phyloP scores from a whole-genome alignment of 139 green algal species.

The Astrephomene gubernaculifera region DNA sequence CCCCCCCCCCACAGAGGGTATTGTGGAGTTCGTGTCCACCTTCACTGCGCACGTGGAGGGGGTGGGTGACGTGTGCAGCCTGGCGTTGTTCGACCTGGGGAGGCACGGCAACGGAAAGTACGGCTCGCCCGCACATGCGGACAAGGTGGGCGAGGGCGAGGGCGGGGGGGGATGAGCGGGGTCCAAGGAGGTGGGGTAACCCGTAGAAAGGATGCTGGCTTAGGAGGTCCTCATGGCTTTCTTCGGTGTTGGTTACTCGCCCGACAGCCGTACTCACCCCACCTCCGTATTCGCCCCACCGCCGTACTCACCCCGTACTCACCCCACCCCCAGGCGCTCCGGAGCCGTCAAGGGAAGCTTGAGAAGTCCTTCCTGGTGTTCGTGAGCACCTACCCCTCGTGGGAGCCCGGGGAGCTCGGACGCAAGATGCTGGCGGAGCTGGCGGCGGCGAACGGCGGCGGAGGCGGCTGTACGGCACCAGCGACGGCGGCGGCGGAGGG shows the following conservation, averaged over 20 bases:
- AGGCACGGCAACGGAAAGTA: slow-evolving; percentile 90
- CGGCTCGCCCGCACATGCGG: slow-evolving; percentile 57
- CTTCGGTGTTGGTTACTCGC: no score
- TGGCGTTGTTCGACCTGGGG: slow-evolving; percentile 87
- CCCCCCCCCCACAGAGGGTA: slow-evolving; percentile 56
- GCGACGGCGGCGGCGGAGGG: neutral
- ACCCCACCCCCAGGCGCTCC: slow-evolving; percentile 4
- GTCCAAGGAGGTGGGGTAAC: no score
- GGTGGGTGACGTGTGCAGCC: slow-evolving; percentile 91
- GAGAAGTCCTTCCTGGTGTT: slow-evolving; percentile 96
- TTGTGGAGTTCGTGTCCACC: slow-evolving; percentile 87
- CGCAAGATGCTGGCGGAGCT: slow-evolving; percentile 67
- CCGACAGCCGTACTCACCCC: no score
- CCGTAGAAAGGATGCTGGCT: no score
- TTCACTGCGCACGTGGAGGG: slow-evolving; percentile 77
- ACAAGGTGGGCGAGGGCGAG: slow-evolving; percentile 49
- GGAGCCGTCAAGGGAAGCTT: slow-evolving; percentile 91
- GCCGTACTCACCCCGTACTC: neutral
- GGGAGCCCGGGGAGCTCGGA: slow-evolving; percentile 70
- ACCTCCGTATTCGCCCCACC: neutral
- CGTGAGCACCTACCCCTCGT: slow-evolving; percentile 88
- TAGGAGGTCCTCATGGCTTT: no score
- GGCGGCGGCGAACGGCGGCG: neutral
- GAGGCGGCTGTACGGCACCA: neutral
- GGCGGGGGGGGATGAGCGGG: neutral